Base-by-base conservation (phyloP, 495 filamentous ascomycete species). In the Aspergillus funiculosus region DNA sequence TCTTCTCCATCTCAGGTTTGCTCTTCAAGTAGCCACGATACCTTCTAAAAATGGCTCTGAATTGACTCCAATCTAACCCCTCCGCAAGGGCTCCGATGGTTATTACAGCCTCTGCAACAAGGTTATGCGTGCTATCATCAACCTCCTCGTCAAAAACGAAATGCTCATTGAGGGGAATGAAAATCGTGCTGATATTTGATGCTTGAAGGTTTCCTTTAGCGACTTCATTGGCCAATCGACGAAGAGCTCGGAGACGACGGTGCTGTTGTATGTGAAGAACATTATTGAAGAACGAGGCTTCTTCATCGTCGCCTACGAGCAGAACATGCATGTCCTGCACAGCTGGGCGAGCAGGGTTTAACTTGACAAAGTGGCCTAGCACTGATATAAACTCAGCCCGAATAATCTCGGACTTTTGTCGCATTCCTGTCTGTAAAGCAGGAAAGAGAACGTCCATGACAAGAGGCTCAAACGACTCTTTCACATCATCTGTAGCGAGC, bases 231-330 rank as follows among this genome's bases (percentile, higher is more conserved):
- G 85, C 81, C 14, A 98, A 67, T 34, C 86, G 71, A 31, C 86
- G 84, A 17, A 97, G 64, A 7, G 94, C 92, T 45, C 87, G 79
- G 19, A 92, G 75, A 51, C 94, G 86, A 52, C 89, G 81, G 43
- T 92, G 85, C 32, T 90, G 82, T 48, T 95, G 94, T 35, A 94
- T 91, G 46, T 94, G 88, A 10, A 97, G 73, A 29, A 95, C 78
- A 51, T 95, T 94, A 62, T 72, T 85, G 68, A 97, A 97, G 68
- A 97, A 95, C 6, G 85, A 92, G 2, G 89, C 85, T 57, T 96
- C 88, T 28, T 94, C 80, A 32, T 95, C 91, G 39, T 84, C 79
- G 2, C 74, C 78, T 25, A 82, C 79, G 24, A 91, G 77, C 17
- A 98, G 74, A 0, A 72, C 69, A 38, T 77, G 71, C 72, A 97